Percentiles rank a stretch among this genome's conserved stretches.
Evolutionary conservation across 768 basidiomycete genomes (phyloP).

Genomic region (Amanita jacksonii): DNA sequence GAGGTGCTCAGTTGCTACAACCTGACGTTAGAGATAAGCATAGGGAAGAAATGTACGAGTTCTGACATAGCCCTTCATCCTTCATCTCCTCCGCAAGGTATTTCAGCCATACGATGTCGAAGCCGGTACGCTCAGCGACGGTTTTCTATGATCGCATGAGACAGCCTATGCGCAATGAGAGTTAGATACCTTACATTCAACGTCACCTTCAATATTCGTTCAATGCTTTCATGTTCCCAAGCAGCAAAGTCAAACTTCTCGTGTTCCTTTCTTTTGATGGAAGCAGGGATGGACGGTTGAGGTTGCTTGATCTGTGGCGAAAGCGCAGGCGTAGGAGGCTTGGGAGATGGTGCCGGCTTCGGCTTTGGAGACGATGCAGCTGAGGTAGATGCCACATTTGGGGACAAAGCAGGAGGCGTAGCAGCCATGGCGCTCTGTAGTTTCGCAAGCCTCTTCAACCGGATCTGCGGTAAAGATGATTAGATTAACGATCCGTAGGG

Average conservation of each 20-base stretch:
- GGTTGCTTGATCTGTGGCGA: slow-evolving; percentile 19
- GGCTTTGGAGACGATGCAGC: slow-evolving; percentile 28
- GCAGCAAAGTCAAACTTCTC: slow-evolving; percentile 41
- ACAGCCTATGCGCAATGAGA: neutral
- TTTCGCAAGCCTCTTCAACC: slow-evolving; percentile 84
- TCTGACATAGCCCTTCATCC: slow-evolving; percentile 46
- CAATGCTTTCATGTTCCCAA: slow-evolving; percentile 73
- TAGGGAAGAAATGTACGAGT: neutral
- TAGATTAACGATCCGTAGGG: neutral
- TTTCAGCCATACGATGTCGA: slow-evolving; percentile 80
- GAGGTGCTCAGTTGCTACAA: slow-evolving; percentile 32
- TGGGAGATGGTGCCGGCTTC: slow-evolving; percentile 26
- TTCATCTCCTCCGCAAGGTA: slow-evolving; percentile 56
- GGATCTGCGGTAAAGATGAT: slow-evolving; percentile 51
- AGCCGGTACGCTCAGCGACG: slow-evolving; percentile 44
- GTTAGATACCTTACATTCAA: slow-evolving; percentile 48
- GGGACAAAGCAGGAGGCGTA: slow-evolving; percentile 18
- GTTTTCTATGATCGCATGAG: slow-evolving; percentile 11
- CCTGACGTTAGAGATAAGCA: slow-evolving; percentile 7
- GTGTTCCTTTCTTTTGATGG: slow-evolving; percentile 42
- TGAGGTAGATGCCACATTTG: slow-evolving; percentile 28
- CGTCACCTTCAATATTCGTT: slow-evolving; percentile 66
- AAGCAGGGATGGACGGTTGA: slow-evolving; percentile 23
- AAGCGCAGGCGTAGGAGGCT: slow-evolving; percentile 17
- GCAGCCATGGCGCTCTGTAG: slow-evolving; percentile 36